Base-by-base conservation (phyloP, 2,329 filamentous ascomycete genomes). In the Trichoderma sp. region DNA sequence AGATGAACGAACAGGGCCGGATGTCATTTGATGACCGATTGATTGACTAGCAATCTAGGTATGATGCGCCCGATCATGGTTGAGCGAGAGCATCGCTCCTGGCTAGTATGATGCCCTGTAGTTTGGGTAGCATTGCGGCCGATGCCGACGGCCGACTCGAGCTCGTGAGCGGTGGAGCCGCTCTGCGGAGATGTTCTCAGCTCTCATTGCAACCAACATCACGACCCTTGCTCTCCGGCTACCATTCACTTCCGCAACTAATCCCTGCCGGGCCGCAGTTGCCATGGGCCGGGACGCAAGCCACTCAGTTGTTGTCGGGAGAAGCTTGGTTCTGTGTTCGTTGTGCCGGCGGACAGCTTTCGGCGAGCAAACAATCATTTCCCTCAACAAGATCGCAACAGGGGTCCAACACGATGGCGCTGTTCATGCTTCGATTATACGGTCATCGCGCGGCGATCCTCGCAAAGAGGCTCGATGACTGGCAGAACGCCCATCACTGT, bases 131-230 rank as follows among this genome's bases (percentile, higher is more conserved):
- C 14, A 43, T 26, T 54, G 39, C 59, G 41, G 59, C 50, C 43
- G 59, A 47, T 24, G 39, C 39, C 10, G 44, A 47, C 34, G 51
- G 43, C 60, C 60, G 51, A 63, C 63, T 28, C 41, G 48, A 45
- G 48, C 48, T 26, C 24, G 26, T 54, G 17, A 24, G 45, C 24
- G 26, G 55, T 44, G 48, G 63, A 47, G 45, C 28, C 41, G 28
- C 19, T 30, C 24, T 54, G 63, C 47, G 48, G 63, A 60, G 47
- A 55, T 47, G 47, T 39, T 51, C 19, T 21, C 41, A 47, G 51
- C 63, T 59, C 55, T 3, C 47, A 43, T 55, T 65, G 48, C 60
- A 28, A 30, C 41, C 48, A 41, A 50, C 45, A 43, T 15, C 28
- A n/a, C 54, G 56, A 65, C 24, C 63, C 63, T 41, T 55, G 56